Evolutionary conservation across 2,329 filamentous ascomycete genomes (phyloP).

Genomic region (Boeremia lycopersici): DNA sequence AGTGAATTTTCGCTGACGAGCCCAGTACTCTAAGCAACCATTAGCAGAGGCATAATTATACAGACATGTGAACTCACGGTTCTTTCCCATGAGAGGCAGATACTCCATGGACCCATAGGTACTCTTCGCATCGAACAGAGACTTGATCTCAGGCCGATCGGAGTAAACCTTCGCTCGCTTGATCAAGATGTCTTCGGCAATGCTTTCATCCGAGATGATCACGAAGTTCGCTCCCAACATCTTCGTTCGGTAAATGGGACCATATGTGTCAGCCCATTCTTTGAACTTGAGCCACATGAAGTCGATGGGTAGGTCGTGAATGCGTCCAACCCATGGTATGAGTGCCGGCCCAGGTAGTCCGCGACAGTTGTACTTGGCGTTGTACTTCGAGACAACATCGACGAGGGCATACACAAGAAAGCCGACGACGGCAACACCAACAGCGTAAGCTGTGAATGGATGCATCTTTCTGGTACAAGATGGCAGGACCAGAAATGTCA

Average conservation of each 20-base stretch:
- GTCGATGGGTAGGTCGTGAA: conserved; percentile 46
- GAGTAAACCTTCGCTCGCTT: conserved; percentile 60
- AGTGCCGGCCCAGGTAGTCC: conserved; percentile 51
- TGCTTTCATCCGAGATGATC: conserved; percentile 58
- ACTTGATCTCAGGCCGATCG: conserved; percentile 57
- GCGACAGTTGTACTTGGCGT: conserved; percentile 43
- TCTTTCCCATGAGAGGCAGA: conserved; percentile 62
- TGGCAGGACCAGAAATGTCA: background rate
- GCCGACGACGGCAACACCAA: conserved; percentile 46
- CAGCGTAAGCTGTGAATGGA: conserved; percentile 46
- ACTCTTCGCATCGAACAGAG: conserved; percentile 61
- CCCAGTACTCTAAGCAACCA: conserved; percentile 56
- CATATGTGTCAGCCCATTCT: conserved; percentile 44
- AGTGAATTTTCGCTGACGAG: conserved; percentile 60
- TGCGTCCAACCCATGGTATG: conserved; percentile 44
- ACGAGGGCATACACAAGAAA: conserved; percentile 45
- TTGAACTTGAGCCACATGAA: conserved; percentile 60
- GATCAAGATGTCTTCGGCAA: conserved; percentile 60
- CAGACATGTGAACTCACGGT: conserved; percentile 49
- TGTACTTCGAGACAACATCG: conserved; percentile 45
- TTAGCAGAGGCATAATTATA: conserved; percentile 12
- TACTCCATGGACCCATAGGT: conserved; percentile 62
- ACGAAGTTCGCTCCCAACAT: conserved; percentile 53
- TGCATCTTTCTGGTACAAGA: conserved; percentile 43
- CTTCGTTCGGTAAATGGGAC: conserved; percentile 45